These are phyloP conservation scores for Taphrina betulina DNA, from an alignment of 1,139 yeast genomes.

Conservation along the genomic window DNA sequence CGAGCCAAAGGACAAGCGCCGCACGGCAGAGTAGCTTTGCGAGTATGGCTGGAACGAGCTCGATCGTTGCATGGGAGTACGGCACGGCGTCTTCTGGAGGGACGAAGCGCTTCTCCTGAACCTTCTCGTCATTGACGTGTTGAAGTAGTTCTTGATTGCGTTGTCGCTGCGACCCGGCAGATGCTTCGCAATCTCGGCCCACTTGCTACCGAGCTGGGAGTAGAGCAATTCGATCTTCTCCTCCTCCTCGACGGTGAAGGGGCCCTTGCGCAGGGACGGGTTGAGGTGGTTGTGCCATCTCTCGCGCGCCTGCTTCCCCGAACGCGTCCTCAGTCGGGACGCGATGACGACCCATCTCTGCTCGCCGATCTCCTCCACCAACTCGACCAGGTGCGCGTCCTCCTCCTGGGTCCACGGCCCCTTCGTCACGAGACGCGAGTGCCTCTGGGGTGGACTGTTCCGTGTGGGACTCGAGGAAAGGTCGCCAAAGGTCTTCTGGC, in stretches of 20 bases:
- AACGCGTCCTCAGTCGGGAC: slow-evolving; percentile 67
- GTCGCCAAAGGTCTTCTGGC: neutral
- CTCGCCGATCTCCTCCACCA: slow-evolving; percentile 74
- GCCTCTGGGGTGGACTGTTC: neutral
- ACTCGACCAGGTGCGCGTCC: slow-evolving; percentile 67
- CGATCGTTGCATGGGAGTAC: slow-evolving; percentile 13
- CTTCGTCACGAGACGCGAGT: slow-evolving; percentile 5
- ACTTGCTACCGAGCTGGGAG: slow-evolving; percentile 75
- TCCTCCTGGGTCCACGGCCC: slow-evolving; percentile 94
- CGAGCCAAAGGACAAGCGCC: neutral
- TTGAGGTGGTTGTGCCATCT: slow-evolving; percentile 88
- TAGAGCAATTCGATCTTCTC: slow-evolving; percentile 75
- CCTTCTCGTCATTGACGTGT: slow-evolving; percentile 41
- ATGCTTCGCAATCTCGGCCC: slow-evolving; percentile 94
- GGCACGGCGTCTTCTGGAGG: neutral
- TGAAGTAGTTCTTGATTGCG: slow-evolving; percentile 96
- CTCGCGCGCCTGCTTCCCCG: slow-evolving; percentile 91
- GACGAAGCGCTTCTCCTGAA: slow-evolving; percentile 1
- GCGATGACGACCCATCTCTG: slow-evolving; percentile 88
- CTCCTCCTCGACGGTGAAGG: slow-evolving; percentile 84
- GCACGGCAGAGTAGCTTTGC: neutral
- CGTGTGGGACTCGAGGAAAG: neutral
- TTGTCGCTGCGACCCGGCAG: slow-evolving; percentile 77
- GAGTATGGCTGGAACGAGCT: slow-evolving; percentile 13
- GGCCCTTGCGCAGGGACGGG: slow-evolving; percentile 76